A percentile compares a stretch with the other conserved stretches of the same genome.
Conservation (phyloP, 371 early-diverging fungal genomes). For the Chytridium lagenaria region DNA sequence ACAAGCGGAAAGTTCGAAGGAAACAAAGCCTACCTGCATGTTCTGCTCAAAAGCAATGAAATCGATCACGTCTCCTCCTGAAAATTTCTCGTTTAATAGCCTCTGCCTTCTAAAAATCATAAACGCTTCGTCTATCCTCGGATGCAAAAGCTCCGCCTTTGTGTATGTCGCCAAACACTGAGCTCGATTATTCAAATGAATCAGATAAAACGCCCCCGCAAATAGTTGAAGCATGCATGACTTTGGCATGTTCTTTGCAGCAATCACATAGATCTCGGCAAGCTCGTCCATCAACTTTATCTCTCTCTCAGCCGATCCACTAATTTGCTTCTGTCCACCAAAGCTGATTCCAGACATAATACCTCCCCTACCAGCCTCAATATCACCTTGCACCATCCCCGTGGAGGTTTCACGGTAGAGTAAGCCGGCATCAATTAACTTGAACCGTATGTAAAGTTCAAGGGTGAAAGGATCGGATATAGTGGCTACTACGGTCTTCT, state of each 20-base stretch:
- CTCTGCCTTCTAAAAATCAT: constrained; percentile 49
- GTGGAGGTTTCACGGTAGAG: constrained; percentile 29
- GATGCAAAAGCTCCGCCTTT: constrained; percentile 36
- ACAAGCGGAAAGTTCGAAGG: constrained; percentile 10
- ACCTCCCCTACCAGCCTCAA: background rate
- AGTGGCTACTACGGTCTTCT: constrained; percentile 9
- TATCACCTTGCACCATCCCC: background rate
- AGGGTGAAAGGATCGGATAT: constrained; percentile 34
- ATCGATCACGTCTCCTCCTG: constrained; percentile 52
- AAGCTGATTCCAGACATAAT: constrained; percentile 3
- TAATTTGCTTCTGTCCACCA: background rate
- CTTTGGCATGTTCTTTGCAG: constrained; percentile 29
- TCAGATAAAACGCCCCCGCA: constrained; percentile 43
- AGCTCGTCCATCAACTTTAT: constrained; percentile 32
- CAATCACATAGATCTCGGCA: constrained; percentile 26
- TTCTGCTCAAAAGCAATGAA: constrained; percentile 48
- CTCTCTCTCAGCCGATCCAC: constrained; percentile 17
- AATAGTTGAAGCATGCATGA: constrained; percentile 43
- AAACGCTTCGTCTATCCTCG: constrained; percentile 46
- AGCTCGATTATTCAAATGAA: constrained; percentile 42
- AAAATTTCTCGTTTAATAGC: constrained; percentile 43
- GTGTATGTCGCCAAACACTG: constrained; percentile 44
- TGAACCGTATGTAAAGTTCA: constrained; percentile 46
- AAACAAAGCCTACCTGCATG: constrained; percentile 22
- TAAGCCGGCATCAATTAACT: constrained; percentile 30